These are phyloP conservation scores for Trichoderma hamatum DNA, from an alignment of 2,329 filamentous ascomycete species.

Conservation along the genomic window DNA sequence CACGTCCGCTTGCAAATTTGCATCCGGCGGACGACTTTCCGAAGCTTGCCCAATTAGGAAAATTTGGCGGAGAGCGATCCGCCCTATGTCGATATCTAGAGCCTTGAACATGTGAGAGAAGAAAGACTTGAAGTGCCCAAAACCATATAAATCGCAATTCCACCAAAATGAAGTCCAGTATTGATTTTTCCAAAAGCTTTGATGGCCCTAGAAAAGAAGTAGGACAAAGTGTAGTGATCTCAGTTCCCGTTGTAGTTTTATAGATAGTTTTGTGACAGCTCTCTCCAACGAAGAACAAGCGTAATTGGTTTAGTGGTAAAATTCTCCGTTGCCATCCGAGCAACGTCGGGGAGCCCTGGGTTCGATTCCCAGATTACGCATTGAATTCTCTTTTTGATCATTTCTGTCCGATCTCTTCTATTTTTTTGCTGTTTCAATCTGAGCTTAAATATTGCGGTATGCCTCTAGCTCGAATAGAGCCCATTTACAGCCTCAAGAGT, in stretches of 20 bases:
- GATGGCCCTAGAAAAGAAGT: not conserved
- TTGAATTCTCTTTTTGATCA: not conserved
- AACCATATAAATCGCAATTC: not conserved
- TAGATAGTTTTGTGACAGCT: accelerated
- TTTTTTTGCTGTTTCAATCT: not conserved
- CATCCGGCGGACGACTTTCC: not conserved
- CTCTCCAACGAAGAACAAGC: not conserved
- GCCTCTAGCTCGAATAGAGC: not conserved
- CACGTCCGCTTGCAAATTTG: not conserved
- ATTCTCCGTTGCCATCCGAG: conserved; percentile 28
- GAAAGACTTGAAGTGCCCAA: not conserved
- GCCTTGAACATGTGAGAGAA: not conserved
- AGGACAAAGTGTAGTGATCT: not conserved
- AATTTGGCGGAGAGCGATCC: not conserved
- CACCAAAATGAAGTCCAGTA: not conserved
- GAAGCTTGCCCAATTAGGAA: conserved; percentile 15
- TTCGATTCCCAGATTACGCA: conserved; percentile 29
- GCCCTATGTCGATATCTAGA: not conserved
- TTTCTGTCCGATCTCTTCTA: not conserved
- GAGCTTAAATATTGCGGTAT: too few species aligned
- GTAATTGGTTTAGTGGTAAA: conserved; percentile 30
- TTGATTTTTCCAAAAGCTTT: too few species aligned
- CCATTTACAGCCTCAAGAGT: not conserved
- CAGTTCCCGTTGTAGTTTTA: not conserved
- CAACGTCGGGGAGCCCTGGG: conserved; percentile 29